Base-by-base conservation (phyloP, 768 basidiomycete genomes). In the Collybiopsis luxurians region DNA sequence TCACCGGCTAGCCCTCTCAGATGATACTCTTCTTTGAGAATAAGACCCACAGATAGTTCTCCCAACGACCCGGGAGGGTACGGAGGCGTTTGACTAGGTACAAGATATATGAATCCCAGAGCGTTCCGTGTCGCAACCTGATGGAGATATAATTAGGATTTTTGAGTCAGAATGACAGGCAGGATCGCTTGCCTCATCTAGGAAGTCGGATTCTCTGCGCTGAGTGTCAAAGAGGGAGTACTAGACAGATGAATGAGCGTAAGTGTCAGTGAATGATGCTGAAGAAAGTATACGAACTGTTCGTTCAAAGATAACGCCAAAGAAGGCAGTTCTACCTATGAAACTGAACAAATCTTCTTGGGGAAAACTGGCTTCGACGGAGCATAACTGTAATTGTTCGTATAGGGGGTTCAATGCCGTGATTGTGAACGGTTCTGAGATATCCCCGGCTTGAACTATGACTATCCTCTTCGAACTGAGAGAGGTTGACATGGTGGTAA, bases 11-110 rank as follows among this genome's bases (percentile, higher is more conserved):
- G 75, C 5, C 83, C 82, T 27, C 70, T 64, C 2, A 69, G 64
- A 12, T 75, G 77, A 60, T 73, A 66, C 7, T 53, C 53, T 2
- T 72, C 61, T 11, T 67, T 59, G 27, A 88, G 59, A 53, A 82
- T 71, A 60, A 90, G 68, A 11, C 86, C 87, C 30, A 89, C 69
- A 60, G 75, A 81, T 21, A 80, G 73, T 64, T 88, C 83, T n/a
- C 70, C 68, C 10, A 62, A 28, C 27, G 40, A 56, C 0, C 51
- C 43, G 17, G 59, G 54, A 3, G 71, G 27, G 60, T 61, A 56
- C 72, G 71, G 23, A 19, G 64, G 58, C 15, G 58, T 59, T 28
- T 70, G 68, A 1, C 74, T 68, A 4, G 64, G 62, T 13, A 62
- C 65, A 26, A 82, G 70, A 56, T 80, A 82, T 24, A 79, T 67